Evolutionary conservation across 176 grass and related monocot genomes (phyloP), one percentile per base, ranked within the genome.

Genomic region (Leersia perrieri): DNA sequence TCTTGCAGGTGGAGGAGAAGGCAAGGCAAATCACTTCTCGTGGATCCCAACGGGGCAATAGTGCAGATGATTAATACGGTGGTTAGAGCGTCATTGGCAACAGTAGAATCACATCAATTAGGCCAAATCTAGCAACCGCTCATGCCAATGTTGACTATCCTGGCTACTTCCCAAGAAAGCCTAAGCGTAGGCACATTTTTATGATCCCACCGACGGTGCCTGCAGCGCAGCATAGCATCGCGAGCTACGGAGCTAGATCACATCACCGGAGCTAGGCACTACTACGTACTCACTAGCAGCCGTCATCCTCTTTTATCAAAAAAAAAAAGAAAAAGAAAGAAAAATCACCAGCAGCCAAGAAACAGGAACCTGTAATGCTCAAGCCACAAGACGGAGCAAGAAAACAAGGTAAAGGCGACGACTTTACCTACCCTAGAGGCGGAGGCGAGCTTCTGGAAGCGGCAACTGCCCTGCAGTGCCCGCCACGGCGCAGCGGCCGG

Each of bases 61-160:
- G 49, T 53, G 75, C 30, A 51, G 63, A 9, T 66, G 72, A 60
- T 65, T 70, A 85, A 72, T 86, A 72, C 31, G 80, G 91, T 87
- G 84, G 94, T 91, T 93, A 71, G 77, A 34, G 84, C 42, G 89
- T 91, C 91, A 82, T 76, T 66, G 7, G 28, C 78, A 5, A 53
- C 81, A 74, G 74, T 75, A 58, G 36, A 85, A 85, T 33, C 82
- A 20, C 77, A 45, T 72, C 66, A 45, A 81, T 72, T 40, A 65
- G 70, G 72, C 82, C 65, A 80, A 85, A 89, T 89, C 82, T 72
- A 65, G 71, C 47, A 61, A 47, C 47, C 68, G 38, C 10, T 70
- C 61, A 63, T 51, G 31, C 31, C 53, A 61, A 76, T 80, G 70
- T 85, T 84, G 82, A 80, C 87, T 40, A 32, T 47, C 69, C 61